phyloP scores from a whole-genome alignment of 140 eudicot genomes.

The Stevia rebaudiana region DNA sequence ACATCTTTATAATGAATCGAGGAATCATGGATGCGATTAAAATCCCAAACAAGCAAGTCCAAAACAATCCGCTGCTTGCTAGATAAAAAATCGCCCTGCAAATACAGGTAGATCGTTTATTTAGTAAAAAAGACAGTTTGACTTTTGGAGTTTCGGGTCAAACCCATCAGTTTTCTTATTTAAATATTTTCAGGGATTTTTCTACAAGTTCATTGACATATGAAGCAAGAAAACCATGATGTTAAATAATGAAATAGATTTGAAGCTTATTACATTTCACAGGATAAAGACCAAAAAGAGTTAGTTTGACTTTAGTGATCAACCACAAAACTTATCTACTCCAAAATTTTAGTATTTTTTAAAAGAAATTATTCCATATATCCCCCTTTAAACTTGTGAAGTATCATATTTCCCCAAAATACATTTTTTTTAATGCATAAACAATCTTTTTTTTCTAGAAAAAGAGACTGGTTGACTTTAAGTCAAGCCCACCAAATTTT shows the following conservation, averaged over 20 bases:
- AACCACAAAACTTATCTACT: not conserved
- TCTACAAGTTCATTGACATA: not conserved
- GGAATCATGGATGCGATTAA: conserved; percentile 2
- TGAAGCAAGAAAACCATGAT: not conserved
- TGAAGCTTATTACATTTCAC: not conserved
- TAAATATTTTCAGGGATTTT: not conserved
- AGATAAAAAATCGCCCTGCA: conserved; percentile 5
- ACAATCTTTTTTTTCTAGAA: too few relatives aligned
- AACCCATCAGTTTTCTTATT: not conserved
- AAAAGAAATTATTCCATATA: too few relatives aligned
- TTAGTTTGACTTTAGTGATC: not conserved
- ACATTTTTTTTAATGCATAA: too few relatives aligned
- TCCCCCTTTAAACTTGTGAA: too few relatives aligned
- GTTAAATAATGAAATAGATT: not conserved
- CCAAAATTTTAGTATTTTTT: not conserved
- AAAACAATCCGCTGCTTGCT: conserved; percentile 1
- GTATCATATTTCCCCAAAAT: too few relatives aligned
- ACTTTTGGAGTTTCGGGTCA: not conserved
- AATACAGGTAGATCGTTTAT: not conserved
- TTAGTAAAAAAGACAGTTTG: not conserved
- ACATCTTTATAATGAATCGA: conserved; percentile 1
- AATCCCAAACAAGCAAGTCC: not conserved
- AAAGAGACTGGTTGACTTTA: too few relatives aligned
- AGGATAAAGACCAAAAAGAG: not conserved
- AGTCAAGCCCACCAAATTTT: too few relatives aligned